Conservation (phyloP, 345 rosid genomes). For the Melaleuca alternifolia region DNA sequence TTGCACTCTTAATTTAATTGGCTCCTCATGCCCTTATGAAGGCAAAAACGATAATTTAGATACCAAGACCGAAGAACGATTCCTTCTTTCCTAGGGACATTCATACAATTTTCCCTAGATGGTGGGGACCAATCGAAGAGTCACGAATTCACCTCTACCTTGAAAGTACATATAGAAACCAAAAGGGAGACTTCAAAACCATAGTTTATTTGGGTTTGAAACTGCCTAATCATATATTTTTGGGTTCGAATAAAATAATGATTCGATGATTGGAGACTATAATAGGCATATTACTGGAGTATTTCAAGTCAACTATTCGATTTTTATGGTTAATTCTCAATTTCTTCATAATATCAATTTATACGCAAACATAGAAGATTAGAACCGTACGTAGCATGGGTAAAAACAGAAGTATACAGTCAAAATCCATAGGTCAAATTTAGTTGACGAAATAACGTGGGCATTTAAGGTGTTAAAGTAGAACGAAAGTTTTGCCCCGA, state of each 20-base stretch:
- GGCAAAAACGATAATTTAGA: not conserved
- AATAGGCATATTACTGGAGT: not conserved
- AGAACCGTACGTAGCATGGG: rapidly evolving
- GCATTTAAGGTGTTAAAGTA: not conserved
- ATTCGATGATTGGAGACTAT: not conserved
- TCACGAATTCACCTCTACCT: too few species aligned
- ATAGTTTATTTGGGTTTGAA: not conserved
- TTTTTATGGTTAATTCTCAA: too few species aligned
- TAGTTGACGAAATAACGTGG: not conserved
- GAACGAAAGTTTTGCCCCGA: not conserved
- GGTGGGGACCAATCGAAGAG: too few species aligned
- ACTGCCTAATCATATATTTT: not conserved
- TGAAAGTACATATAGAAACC: not conserved
- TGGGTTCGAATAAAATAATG: not conserved
- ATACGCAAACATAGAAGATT: not conserved
- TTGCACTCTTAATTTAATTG: not conserved
- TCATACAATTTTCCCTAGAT: not conserved
- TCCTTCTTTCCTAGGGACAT: not conserved
- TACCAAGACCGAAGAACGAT: not conserved
- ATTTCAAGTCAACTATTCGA: not conserved
- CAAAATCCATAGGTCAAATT: not conserved
- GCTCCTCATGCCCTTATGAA: not conserved
- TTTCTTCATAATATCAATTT: not conserved
- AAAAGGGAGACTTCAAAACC: not conserved
- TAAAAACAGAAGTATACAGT: rapidly evolving